Percentiles rank a stretch among this genome's conserved stretches.
These are phyloP conservation scores for Coemansia sp. DNA, from an alignment of 192 early-diverging fungal species.

Conservation along the genomic window DNA sequence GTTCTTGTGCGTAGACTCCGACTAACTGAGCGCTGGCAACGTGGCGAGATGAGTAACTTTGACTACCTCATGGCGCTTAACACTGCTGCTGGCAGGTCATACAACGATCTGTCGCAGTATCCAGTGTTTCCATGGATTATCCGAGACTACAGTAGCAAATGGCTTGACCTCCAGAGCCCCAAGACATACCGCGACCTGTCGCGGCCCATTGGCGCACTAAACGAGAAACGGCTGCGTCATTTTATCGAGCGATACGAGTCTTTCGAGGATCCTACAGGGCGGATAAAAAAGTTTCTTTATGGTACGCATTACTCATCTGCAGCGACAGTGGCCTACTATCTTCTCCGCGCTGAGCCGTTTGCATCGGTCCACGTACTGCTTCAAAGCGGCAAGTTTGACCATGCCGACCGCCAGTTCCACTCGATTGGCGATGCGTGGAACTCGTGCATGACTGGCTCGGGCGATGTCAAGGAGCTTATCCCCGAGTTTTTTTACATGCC, in stretches of 20 bases:
- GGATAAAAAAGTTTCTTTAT: conserved; percentile 76
- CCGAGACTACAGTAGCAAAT: conserved; percentile 71
- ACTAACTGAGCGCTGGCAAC: conserved; percentile 79
- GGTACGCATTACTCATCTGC: conserved; percentile 98
- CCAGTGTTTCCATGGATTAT: conserved; percentile 96
- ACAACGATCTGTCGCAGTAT: conserved; percentile 92
- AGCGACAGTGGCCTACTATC: conserved; percentile 82
- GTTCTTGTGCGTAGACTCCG: conserved; percentile 23
- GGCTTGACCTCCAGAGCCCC: conserved; percentile 77
- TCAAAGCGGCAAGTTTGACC: conserved; percentile 78
- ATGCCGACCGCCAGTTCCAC: conserved; percentile 78
- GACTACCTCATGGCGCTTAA: conserved; percentile 96
- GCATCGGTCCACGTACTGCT: conserved; percentile 56
- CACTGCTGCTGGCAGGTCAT: conserved; percentile 79
- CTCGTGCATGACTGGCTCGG: conserved; percentile 70
- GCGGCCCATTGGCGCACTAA: conserved; percentile 87
- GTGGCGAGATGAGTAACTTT: conserved; percentile 88
- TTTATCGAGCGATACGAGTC: conserved; percentile 59
- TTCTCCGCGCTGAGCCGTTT: conserved; percentile 90
- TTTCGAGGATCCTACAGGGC: conserved; percentile 64
- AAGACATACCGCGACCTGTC: conserved; percentile 83
- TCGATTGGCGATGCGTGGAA: conserved; percentile 74
- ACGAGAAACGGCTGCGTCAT: conserved; percentile 48
- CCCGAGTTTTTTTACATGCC: conserved; percentile 97
- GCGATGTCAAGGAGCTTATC: conserved; percentile 89